Base-by-base conservation (phyloP, 2,329 filamentous ascomycete genomes). In the Thelonectria discophora region DNA sequence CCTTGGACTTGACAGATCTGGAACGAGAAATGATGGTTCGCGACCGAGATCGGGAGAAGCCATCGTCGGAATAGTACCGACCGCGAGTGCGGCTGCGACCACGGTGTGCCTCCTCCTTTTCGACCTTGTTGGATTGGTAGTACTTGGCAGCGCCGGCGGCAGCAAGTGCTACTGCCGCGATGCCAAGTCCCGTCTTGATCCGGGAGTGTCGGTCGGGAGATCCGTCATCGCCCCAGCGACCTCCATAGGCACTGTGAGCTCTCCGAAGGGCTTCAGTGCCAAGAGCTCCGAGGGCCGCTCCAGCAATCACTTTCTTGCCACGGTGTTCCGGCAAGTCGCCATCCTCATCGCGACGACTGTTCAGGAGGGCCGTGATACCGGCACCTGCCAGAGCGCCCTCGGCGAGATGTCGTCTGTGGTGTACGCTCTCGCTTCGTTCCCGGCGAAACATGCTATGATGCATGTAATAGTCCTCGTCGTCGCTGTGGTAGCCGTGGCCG, bases 81-180 rank as follows among this genome's bases (percentile, higher is more conserved):
- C 76, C 74, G 40, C 84, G 80, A 43, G 77, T 81, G 32, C 83
- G 81, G 68, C 82, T 83, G 46, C 86, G 84, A 10, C 87, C 87
- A 51, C 87, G 84, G 30, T 65, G 77, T 13, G 80, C 74, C 68
- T 89, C 86, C 65, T 88, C 87, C 69, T 84, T 86, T 46, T 88
- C 85, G 46, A 84, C 74, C 70, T 86, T 88, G 74, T 81, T 85
- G 67, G 83, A 82, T 64, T 88, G 83, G 72, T 86, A 84, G 69
- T 88, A 88, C 71, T 89, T 88, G 64, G 86, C 82, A 5, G 87
- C 87, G n/a, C 87, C 87, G 3, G 87, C 86, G 18, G 88, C 85
- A 8, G 87, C 87, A 21, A 89, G 79, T 15, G 86, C 87, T 20
- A 87, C 86, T 10, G 86, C 87, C 9, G 87, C 87, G 43, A 89